phyloP scores from a whole-genome alignment of 495 filamentous ascomycete genomes.

The Xylaria venustula region DNA sequence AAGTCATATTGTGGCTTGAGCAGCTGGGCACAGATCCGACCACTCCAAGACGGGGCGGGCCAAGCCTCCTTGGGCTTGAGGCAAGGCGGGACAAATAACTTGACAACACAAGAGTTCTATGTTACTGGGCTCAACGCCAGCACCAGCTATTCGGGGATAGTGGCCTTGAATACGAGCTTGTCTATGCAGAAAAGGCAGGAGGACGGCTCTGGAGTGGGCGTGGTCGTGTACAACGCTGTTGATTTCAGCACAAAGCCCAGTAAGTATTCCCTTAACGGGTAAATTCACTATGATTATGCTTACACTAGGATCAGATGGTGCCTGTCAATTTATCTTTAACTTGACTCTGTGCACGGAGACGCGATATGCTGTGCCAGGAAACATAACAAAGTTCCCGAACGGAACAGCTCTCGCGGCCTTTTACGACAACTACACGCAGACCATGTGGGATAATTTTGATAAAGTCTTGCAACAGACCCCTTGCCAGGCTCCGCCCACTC shows the following conservation, averaged over 20 bases:
- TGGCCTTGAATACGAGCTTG: conserved; percentile 62
- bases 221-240: conserved; percentile 65
- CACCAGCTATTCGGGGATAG: conserved; percentile 65
- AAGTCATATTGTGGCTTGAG: conserved; percentile 73
- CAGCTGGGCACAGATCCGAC: conserved; percentile 59
- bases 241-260: conserved; percentile 75
- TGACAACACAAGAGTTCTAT: conserved; percentile 84
- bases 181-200: conserved; percentile 44
- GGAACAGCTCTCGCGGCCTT: conserved; percentile 53
- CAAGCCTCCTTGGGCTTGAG: conserved; percentile 64
- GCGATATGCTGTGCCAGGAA: conserved; percentile 86
- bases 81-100: conserved; percentile 53
- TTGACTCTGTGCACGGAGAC: conserved; percentile 81
- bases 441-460: conserved; percentile 69
- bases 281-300: conserved; percentile 6
- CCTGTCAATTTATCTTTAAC: conserved; percentile 78
- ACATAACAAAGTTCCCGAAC: conserved; percentile 55
- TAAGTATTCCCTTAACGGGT: conserved; percentile 39
- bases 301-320: conserved; percentile 22
- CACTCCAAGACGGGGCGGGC: conserved; percentile 42
- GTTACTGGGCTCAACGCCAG: conserved; percentile 68
- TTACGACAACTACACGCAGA: conserved; percentile 66
- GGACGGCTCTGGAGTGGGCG: conserved; percentile 55
- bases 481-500: conserved; percentile 67
- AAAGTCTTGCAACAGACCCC: conserved; percentile 80